These are phyloP conservation scores for Penicillium sp. DNA, from an alignment of 2,329 filamentous ascomycete genomes.

Conservation along the genomic window DNA sequence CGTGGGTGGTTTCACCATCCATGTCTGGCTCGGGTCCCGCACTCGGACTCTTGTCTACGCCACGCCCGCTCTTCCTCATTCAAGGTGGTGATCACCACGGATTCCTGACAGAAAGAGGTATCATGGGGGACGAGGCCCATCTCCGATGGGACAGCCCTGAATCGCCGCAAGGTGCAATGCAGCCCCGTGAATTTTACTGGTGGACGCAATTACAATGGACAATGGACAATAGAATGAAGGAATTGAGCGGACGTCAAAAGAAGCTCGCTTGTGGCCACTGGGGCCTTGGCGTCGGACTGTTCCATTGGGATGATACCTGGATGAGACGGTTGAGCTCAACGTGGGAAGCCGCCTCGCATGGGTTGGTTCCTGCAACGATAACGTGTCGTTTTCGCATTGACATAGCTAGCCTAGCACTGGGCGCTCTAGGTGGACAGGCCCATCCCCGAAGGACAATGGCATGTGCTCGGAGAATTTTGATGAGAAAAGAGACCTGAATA, in stretches of 20 bases:
- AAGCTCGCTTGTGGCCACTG: not conserved
- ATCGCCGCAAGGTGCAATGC: constrained; percentile 4
- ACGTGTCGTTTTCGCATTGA: not conserved
- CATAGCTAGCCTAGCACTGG: not conserved
- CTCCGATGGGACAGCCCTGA: not conserved
- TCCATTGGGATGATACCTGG: no score
- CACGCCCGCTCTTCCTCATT: not conserved
- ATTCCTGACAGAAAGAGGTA: not conserved
- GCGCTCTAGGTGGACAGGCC: not conserved
- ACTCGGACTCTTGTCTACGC: not conserved
- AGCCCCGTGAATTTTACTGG: constrained; percentile 2
- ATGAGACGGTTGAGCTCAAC: no score
- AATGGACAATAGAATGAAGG: no score
- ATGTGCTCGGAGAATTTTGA: not conserved
- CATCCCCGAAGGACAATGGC: not conserved
- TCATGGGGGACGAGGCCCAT: not conserved
- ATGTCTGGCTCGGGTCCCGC: not conserved
- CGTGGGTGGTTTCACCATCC: constrained; percentile 10
- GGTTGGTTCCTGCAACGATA: not conserved
- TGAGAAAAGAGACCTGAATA: not conserved
- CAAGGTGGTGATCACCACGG: not conserved
- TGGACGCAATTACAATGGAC: no score
- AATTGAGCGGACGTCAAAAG: not conserved
- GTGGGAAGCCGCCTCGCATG: no score
- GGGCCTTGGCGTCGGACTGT: not conserved